A percentile compares a stretch with the other conserved stretches of the same genome.
These are phyloP conservation scores for Elsinoe australis DNA, from an alignment of 2,329 filamentous ascomycete species.

Conservation along the genomic window DNA sequence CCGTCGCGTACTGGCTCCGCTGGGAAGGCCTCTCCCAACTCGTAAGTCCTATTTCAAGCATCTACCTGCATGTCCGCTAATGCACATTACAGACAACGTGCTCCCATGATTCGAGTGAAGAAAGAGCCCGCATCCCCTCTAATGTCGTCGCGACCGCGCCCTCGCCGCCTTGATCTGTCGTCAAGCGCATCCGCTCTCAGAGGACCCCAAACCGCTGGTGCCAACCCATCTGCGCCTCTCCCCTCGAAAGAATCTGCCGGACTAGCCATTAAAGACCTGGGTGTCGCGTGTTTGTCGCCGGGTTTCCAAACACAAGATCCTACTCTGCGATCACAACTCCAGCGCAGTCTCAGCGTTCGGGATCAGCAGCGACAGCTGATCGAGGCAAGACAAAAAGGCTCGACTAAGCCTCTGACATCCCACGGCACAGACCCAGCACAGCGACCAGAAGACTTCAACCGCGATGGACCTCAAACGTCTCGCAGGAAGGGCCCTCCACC, in stretches of 20 bases:
- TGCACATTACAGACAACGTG: slow-evolving; percentile 46
- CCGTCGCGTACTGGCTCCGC: slow-evolving; percentile 34
- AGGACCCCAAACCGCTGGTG: slow-evolving; percentile 30
- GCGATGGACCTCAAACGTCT: slow-evolving; percentile 55
- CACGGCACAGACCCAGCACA: slow-evolving; percentile 26
- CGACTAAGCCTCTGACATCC: slow-evolving; percentile 45
- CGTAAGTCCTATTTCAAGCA: slow-evolving; percentile 34
- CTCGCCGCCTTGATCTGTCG: slow-evolving; percentile 69
- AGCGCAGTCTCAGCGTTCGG: slow-evolving; percentile 84
- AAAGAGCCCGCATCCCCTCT: slow-evolving; percentile 88
- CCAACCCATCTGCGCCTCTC: slow-evolving; percentile 60
- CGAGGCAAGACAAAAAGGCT: slow-evolving; percentile 79
- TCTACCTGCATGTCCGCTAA: slow-evolving; percentile 12
- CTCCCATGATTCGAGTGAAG: slow-evolving; percentile 85
- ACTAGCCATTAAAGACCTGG: slow-evolving; percentile 81
- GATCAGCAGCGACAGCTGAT: slow-evolving; percentile 95
- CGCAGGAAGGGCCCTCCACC: slow-evolving; percentile 72
- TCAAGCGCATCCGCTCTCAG: slow-evolving; percentile 38
- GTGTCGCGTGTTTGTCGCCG: slow-evolving; percentile 86
- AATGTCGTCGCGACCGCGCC: slow-evolving; percentile 66
- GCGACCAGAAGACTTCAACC: slow-evolving; percentile 30
- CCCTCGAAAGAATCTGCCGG: slow-evolving; percentile 66
- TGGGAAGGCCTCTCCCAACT: slow-evolving; percentile 48
- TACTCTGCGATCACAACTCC: slow-evolving; percentile 90
- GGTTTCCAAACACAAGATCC: slow-evolving; percentile 95